Evolutionary conservation across 306 rosid species (phyloP).

Genomic region (Datisca glomerata): DNA sequence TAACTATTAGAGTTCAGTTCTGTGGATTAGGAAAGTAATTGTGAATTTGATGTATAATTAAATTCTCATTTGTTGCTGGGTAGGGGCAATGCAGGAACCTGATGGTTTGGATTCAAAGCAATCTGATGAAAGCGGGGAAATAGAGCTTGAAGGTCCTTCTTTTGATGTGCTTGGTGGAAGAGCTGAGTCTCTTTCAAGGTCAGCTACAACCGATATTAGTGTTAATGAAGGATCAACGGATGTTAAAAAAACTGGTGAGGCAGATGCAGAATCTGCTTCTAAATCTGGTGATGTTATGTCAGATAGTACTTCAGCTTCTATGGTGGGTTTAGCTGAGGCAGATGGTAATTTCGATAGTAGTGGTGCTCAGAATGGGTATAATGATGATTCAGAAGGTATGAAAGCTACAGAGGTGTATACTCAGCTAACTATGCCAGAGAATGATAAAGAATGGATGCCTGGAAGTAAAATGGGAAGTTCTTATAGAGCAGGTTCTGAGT

Average conservation of each 20-base stretch:
- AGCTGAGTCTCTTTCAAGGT: conserved; percentile 21
- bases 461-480: conserved; percentile 15
- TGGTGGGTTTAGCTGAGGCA: no score
- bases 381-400: conserved; percentile 7
- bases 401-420: conserved; percentile 16
- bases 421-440: conserved; percentile 21
- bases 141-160: conserved; percentile 26
- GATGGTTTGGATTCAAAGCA: conserved; percentile 37
- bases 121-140: conserved; percentile 23
- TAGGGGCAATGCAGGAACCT: conserved; percentile 93
- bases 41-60: conserved; percentile 44
- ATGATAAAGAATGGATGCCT: conserved; percentile 10
- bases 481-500: conserved; percentile 11
- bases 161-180: conserved; percentile 17
- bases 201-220: conserved; percentile 19
- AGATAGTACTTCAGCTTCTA: no score
- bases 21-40: conserved; percentile 18
- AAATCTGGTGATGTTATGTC: conserved; percentile 21
- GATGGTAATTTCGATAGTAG: no score
- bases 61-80: conserved; percentile 76
- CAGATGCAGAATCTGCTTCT: conserved; percentile 24
- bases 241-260: conserved; percentile 20
- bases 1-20: conserved; percentile 14
- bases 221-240: conserved; percentile 19
- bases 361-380: no score